Base-by-base conservation (phyloP, 495 filamentous ascomycete species). In the Acidiella bohemica region DNA sequence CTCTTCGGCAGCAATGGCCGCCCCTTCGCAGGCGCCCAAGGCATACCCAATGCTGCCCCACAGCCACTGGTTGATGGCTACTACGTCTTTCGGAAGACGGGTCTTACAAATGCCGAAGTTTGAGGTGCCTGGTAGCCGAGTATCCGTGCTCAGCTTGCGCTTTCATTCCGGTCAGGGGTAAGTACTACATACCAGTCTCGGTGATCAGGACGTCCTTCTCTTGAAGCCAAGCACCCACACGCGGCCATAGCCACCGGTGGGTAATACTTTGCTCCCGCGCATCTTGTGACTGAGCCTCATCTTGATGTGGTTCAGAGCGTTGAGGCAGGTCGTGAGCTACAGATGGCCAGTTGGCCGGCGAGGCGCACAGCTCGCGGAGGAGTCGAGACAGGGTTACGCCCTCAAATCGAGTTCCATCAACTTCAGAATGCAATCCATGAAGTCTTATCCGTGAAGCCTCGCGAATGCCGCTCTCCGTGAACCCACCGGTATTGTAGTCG, bases 1-100 rank as follows among this genome's bases (percentile, higher is more conserved):
- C 59, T 93, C 86, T 26, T 57, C 46, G 10, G 49, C 50, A 0
- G 65, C 63, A 12, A 61, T 44, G 3, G 42, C 44, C 0, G 57
- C 57, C 5, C 65, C 65, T 13, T 59, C 51, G 18, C 50, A 47
- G 0, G 58, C 55, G 5, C 54, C 56, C 18, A 57, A 49, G 12
- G 65, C 56, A 37, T 61, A 67, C 23, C 64, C 64, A 40, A 67
- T 67, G 25, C 53, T 58, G 8, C 61, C 56, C 43, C 52, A 68
- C 17, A 64, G 41, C 7, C 47, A 57, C 33, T 66, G 60, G 8
- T 56, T 68, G 40, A 57, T 57, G 36, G 42, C 48, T 10, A 29
- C 32, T 19, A 36, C 48, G 32, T 46, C 47, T 5, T 39, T 16
- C 5, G 64, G 58, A 19, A 65, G 53, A 1, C 32, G 31, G 6